Evolutionary conservation across 768 basidiomycete species (phyloP), one percentile per base, ranked within the genome.

Genomic region (Panaeolus papilionaceus): DNA sequence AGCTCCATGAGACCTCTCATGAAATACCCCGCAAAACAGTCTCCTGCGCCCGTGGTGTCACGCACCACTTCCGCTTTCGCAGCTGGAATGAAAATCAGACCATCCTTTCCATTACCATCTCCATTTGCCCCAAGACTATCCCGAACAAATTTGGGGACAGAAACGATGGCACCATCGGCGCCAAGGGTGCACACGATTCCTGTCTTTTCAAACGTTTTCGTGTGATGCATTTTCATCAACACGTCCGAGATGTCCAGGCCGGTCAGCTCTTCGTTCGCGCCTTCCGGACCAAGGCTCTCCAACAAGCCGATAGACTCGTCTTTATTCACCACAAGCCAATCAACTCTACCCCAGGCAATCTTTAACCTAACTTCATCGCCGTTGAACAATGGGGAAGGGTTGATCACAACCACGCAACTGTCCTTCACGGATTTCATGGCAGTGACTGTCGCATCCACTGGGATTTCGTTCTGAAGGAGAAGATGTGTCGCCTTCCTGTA

Each of bases 21-120:
- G 69, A 89, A 81, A 70, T 87, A 90, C 12, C 89, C 89, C 0
- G 87, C 82, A 72, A 89, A 89, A 67, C 87, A 88, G 69, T 90
- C 89, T 0, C 89, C 89, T 0, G 89, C 89, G 10, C 89, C 89
- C 0, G 89, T 90, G 2, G 88, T 89, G 71, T 90, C 88, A 16
- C 76, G 72, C 4, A 80, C 77, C 0, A 74, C 70, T 4, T 80
- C 84, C 40, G 78, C 67, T 14, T 73, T 75, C 2, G 83, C 83
- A 4, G 87, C 87, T 1, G 85, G 86, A n/a, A 86, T 68, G 66
- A 81, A 78, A 20, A 85, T 71, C 8, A 77, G 14, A 11, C 54
- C 54, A 7, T 58, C 54, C 28, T 37, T 37, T 28, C 54, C 54
- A 16, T 58, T 33, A 6, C 54, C 54, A 37, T 28, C 26, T 4